Evolutionary conservation across 2,329 filamentous ascomycete genomes (phyloP).

Genomic region (Fusarium chaquense): DNA sequence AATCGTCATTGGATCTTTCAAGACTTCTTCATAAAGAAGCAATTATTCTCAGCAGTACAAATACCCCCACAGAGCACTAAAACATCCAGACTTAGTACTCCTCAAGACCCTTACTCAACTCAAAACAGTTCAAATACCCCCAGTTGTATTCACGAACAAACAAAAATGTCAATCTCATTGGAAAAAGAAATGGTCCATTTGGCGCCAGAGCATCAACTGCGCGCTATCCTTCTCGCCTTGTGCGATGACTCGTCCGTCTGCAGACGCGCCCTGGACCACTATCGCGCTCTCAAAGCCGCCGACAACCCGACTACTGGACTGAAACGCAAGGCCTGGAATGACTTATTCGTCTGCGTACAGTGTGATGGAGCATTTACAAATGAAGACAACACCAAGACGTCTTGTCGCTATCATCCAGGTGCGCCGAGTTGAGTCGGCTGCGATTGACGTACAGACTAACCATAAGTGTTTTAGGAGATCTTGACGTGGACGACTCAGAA

Average conservation of each 20-base stretch:
- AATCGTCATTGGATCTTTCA: not conserved
- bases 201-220: constrained; percentile 35
- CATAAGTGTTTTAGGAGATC: not conserved
- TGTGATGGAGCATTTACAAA: constrained; percentile 21
- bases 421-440: not conserved
- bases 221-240: constrained; percentile 35
- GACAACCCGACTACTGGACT: not conserved
- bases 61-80: not conserved
- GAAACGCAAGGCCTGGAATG: constrained; percentile 38
- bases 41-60: not conserved
- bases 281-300: constrained; percentile 5
- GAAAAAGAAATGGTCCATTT: constrained; percentile 8
- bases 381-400: constrained; percentile 23
- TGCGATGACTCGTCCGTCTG: constrained; percentile 20
- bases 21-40: not conserved
- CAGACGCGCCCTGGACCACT: constrained; percentile 16
- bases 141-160: not conserved
- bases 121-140: not conserved
- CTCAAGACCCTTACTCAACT: not conserved
- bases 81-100: not conserved
- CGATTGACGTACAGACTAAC: not conserved
- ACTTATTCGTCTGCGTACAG: constrained; percentile 34
- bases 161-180: constrained; percentile 7
- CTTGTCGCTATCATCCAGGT: constrained; percentile 32
- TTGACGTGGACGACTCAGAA: constrained; percentile 3